Base-by-base conservation (phyloP, 345 rosid species). In the Nasturtium officinale region DNA sequence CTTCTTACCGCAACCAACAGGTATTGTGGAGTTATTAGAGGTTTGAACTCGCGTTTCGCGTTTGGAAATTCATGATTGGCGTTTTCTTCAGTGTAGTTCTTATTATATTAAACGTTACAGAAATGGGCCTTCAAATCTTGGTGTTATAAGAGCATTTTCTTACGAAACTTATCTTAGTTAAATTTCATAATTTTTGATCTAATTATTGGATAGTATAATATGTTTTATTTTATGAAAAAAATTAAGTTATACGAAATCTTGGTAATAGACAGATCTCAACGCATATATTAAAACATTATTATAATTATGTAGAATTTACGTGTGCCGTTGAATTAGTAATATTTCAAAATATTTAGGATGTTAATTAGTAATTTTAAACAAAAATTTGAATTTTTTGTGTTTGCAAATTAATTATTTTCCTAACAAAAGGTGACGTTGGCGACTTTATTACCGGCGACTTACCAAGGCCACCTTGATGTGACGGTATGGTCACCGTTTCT, bases 401-500 rank as follows among this genome's bases (percentile, higher is more conserved):
- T 16, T 35, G 15, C 26, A 25, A 48, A 56, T 18, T 53, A 58
- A 32, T 45, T 21, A 2, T 69, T 21, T 60, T 60, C 5, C 17
- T 50, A n/a, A 35, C 37, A n/a, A 20, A 65, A 75, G 78, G 78
- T 75, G 55, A 75, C 78, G 29, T 51, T 75, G 37, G 78, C 73
- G 23, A 53, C 72, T 38, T 60, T 75, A 60, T 26, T 75, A 15
- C 78, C 78, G 73, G 68, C 35, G 29, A 59, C 56, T 10, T 77
- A 69, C 23, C 80, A 77, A 70, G 83, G 83, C 51, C 88, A 84
- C 77, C 79, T 84, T 5, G 96, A 91, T 5, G 38, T 73, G 35
- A 61, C 83, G 66, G 82, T 95, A 33, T 95, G 99, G 99, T 91
- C 99, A 0, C 99, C 99, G 0, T 76, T 82, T 57, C 32, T 95